Evolutionary conservation across 352 stramenopile species (phyloP), one percentile per base, ranked within the genome.

Genomic region (Phytophthora colocasiae): DNA sequence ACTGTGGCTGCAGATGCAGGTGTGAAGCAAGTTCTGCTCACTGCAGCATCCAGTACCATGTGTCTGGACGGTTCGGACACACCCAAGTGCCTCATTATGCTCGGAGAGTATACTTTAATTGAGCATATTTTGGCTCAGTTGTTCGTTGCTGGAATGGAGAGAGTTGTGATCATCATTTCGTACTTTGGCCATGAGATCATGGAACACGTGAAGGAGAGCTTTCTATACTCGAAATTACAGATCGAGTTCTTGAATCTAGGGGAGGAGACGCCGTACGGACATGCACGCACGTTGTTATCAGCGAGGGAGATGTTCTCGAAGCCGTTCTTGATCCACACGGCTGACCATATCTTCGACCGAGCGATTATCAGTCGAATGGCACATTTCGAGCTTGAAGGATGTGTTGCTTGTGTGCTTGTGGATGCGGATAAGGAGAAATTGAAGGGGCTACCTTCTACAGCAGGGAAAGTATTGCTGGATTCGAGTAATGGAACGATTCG

Each of bases 161-260:
- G 85, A 27, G 85, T 95, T 26, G 87, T 95, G 56, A 85, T 95
- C 63, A 91, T 92, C 63, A 91, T 95, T 32, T 90, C 87, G 61
- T 87, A 92, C 54, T 90, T 85, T 70, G 84, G 83, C 10, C 78
- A 89, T 29, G 85, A 93, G 47, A 93, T 92, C 66, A 91, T 91
- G 79, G 81, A 83, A 19, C 82, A 92, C 43, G 78, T 95, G 8
- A 91, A 93, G 58, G 64, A 87, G 26, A 91, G 83, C 47, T 81
- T 90, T 39, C 58, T 95, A 38, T 93, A 81, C 59, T 48, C 80
- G 38, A 91, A 92, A 59, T 68, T 95, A 58, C 77, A 88, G 63
- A 93, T 95, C 45, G 85, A 93, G 68, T 95, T 94, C 58, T 49
- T 95, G 26, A 92, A 95, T 55, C 54, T 95, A n/a, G 86, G 86